Evolutionary conservation across 2,329 filamentous ascomycete genomes (phyloP).

Genomic region (Fusarium sp.): DNA sequence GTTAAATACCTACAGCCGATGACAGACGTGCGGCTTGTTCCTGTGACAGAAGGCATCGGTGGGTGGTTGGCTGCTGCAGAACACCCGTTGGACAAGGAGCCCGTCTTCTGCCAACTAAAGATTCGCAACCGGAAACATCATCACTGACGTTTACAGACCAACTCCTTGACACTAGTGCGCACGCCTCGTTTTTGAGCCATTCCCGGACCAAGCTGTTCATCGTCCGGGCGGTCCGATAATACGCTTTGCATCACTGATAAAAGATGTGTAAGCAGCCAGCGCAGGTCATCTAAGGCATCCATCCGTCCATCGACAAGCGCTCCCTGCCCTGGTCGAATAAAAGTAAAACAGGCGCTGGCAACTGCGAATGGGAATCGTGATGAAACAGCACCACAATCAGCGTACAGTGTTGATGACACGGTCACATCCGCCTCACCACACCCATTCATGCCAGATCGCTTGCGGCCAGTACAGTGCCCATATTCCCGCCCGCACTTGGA

Average conservation of each 20-base stretch:
- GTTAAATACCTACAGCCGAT: conserved; percentile 16
- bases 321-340: neutral
- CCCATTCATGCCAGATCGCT: neutral
- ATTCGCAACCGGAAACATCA: conserved; percentile 31
- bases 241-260: neutral
- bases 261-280: neutral
- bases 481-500: neutral
- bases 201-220: conserved; percentile 6
- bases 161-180: conserved; percentile 7
- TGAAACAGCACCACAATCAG: conserved; percentile 9
- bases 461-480: conserved; percentile 5
- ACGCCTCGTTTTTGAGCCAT: conserved; percentile 16
- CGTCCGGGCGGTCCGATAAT: neutral
- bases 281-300: neutral
- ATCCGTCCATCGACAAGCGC: neutral
- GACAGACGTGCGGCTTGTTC: conserved; percentile 2
- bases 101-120: neutral
- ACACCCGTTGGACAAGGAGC: conserved; percentile 18
- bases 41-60: neutral
- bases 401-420: conserved; percentile 22
- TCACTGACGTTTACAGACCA: conserved; percentile 25
- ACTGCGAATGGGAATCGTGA: conserved; percentile 7
- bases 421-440: conserved; percentile 5
- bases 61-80: neutral
- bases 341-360: neutral